Evolutionary conservation across 2,329 filamentous ascomycete species (phyloP).

Genomic region (Fusarium pseudonygamai): DNA sequence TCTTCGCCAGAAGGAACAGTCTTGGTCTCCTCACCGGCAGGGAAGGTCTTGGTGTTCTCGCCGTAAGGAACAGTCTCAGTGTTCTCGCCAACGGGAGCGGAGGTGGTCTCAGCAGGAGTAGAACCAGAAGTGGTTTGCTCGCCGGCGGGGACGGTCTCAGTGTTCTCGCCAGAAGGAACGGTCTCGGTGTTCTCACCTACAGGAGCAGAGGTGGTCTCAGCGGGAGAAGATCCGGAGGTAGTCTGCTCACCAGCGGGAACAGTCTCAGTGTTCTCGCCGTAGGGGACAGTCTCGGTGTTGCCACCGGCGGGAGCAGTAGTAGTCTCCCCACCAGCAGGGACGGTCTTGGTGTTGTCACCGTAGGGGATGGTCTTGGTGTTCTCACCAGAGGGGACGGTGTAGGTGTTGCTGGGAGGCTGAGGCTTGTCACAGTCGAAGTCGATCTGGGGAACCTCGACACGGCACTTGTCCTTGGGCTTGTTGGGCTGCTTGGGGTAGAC

Average conservation of each 20-base stretch:
- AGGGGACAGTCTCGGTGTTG: constrained; percentile 50
- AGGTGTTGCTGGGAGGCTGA: constrained; percentile 28
- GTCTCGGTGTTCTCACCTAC: constrained; percentile 28
- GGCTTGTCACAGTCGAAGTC: constrained; percentile 73
- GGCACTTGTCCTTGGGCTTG: constrained; percentile 67
- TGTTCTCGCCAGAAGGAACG: constrained; percentile 3
- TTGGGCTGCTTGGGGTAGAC: constrained; percentile 66
- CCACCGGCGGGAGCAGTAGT: constrained; percentile 63
- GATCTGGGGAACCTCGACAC: constrained; percentile 77
- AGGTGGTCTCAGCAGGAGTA: constrained; percentile 59
- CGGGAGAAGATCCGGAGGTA: constrained; percentile 55
- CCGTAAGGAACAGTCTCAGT: constrained; percentile 14
- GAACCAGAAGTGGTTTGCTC: constrained; percentile 45
- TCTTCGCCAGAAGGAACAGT: constrained; percentile 19
- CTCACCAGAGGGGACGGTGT: constrained; percentile 48
- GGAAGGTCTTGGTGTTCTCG: constrained; percentile 37
- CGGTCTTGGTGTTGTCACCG: constrained; percentile 23
- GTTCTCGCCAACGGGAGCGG: constrained; percentile 10
- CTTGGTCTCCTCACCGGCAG: constrained; percentile 50
- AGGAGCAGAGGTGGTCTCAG: constrained; percentile 51
- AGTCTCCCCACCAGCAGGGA: constrained; percentile 59
- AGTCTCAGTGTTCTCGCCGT: constrained; percentile 8
- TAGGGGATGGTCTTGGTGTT: constrained; percentile 49
- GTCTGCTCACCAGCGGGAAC: constrained; percentile 22
- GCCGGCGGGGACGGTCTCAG: constrained; percentile 11